These are phyloP conservation scores for Talaromyces islandicus DNA, from an alignment of 2,329 filamentous ascomycete species.

Conservation along the genomic window DNA sequence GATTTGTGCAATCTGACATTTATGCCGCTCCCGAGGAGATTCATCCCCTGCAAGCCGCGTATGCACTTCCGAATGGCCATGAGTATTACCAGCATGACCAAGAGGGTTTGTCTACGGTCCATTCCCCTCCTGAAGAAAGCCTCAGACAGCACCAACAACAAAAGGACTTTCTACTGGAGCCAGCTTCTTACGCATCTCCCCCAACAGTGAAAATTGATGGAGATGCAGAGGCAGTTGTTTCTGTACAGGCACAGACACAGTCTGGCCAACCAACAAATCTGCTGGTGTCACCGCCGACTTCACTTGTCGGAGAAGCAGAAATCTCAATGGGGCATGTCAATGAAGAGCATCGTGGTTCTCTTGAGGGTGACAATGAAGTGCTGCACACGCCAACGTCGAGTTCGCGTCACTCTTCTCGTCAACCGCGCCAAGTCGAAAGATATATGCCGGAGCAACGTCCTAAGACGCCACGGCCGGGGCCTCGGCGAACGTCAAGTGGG, in stretches of 20 bases:
- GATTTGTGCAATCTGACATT: slow-evolving; percentile 20
- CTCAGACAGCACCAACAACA: slow-evolving; percentile 2
- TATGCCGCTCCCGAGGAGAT: slow-evolving; percentile 16
- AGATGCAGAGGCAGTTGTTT: slow-evolving; percentile 22
- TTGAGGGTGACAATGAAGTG: slow-evolving; percentile 19
- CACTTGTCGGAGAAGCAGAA: slow-evolving; percentile 37
- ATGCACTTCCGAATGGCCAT: slow-evolving; percentile 10
- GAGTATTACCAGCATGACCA: slow-evolving; percentile 8
- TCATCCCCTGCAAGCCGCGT: slow-evolving; percentile 12
- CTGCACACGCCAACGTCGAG: slow-evolving; percentile 32
- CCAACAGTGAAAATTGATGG: slow-evolving; percentile 31
- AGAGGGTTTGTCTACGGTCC: slow-evolving; percentile 6
- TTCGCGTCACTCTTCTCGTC: slow-evolving; percentile 40
- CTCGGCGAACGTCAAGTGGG: slow-evolving; percentile 1
- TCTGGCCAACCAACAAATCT: slow-evolving; percentile 29
- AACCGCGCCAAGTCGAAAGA: slow-evolving; percentile 35
- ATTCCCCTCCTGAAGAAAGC: slow-evolving; percentile 7
- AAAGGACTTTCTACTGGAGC: slow-evolving; percentile 18
- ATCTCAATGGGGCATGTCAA: slow-evolving; percentile 20
- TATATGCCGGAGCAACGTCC: slow-evolving; percentile 29
- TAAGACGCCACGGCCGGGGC: slow-evolving; percentile 12
- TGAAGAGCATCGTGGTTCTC: slow-evolving; percentile 21
- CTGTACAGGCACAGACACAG: slow-evolving; percentile 19
- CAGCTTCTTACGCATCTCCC: slow-evolving; percentile 31
- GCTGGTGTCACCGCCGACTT: slow-evolving; percentile 41